phyloP scores from a whole-genome alignment of 345 rosid species.

The Ailanthus altissimus region DNA sequence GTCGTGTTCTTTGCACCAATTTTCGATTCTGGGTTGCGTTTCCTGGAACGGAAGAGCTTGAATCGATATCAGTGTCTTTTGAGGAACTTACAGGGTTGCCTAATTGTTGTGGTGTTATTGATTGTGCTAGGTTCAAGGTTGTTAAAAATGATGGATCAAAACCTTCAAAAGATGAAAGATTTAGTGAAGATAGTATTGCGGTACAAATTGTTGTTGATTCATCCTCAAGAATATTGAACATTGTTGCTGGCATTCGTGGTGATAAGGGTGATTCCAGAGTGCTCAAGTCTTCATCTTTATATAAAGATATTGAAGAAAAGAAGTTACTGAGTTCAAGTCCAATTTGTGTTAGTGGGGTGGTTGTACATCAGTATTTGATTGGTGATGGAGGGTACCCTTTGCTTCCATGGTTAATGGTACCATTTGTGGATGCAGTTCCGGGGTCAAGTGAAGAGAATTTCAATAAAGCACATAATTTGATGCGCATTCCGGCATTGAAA shows the following conservation, averaged over 20 bases:
- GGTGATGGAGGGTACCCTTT: constrained; percentile 56
- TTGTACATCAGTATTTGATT: constrained; percentile 48
- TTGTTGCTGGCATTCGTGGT: constrained; percentile 57
- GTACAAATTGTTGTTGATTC: constrained; percentile 67
- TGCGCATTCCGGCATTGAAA: constrained; percentile 40
- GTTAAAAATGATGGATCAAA: constrained; percentile 17
- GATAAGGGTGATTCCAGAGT: constrained; percentile 40
- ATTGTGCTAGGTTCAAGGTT: constrained; percentile 49
- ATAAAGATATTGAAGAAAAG: constrained; percentile 44
- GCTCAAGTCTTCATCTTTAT: constrained; percentile 51
- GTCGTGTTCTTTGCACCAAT: constrained; percentile 72
- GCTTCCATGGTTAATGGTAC: constrained; percentile 74
- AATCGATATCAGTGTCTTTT: constrained; percentile 44
- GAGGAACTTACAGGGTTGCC: constrained; percentile 50
- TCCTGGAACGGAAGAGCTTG: constrained; percentile 49
- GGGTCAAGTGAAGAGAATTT: constrained; percentile 45
- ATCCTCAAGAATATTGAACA: constrained; percentile 50
- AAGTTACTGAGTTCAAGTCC: constrained; percentile 39
- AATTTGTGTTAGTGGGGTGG: constrained; percentile 33
- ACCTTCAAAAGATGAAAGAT: constrained; percentile 9
- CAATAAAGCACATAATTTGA: constrained; percentile 37
- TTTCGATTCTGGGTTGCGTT: constrained; percentile 71
- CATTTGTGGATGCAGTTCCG: constrained; percentile 36
- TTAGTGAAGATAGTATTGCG: constrained; percentile 36
- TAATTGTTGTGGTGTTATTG: constrained; percentile 67